phyloP scores from a whole-genome alignment of 345 rosid species.

The Bruguiera gymnorhiza region DNA sequence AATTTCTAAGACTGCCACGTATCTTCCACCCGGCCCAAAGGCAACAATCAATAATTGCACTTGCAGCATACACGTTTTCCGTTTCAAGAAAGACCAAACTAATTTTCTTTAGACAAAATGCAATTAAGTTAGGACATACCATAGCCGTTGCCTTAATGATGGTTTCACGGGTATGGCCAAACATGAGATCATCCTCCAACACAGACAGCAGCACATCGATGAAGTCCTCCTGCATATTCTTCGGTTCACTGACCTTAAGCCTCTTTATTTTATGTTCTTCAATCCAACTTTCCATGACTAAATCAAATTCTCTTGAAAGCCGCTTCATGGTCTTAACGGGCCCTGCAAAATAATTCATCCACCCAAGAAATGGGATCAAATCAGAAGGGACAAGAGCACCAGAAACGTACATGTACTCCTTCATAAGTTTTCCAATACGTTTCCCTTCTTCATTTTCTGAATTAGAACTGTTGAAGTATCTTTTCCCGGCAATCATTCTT shows the following conservation, averaged over 20 bases:
- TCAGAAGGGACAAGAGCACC: slow-evolving; percentile 29
- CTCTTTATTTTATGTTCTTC: slow-evolving; percentile 28
- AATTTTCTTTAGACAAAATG: neutral
- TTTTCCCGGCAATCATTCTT: slow-evolving; percentile 29
- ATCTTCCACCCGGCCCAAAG: neutral
- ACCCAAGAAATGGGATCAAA: slow-evolving; percentile 29
- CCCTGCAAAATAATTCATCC: slow-evolving; percentile 23
- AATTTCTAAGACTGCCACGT: too few species aligned
- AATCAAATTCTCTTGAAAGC: slow-evolving; percentile 24
- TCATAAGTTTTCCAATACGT: slow-evolving; percentile 24
- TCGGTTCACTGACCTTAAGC: neutral
- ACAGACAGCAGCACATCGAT: slow-evolving; percentile 24
- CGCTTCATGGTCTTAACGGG: slow-evolving; percentile 18
- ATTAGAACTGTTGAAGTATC: slow-evolving; percentile 2
- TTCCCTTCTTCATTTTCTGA: slow-evolving; percentile 20
- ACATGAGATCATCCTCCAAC: slow-evolving; percentile 13
- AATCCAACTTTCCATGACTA: slow-evolving; percentile 29
- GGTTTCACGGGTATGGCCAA: slow-evolving; percentile 15
- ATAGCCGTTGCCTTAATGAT: slow-evolving; percentile 23
- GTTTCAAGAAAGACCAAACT: neutral
- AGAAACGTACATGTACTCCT: slow-evolving; percentile 25
- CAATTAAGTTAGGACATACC: slow-evolving; percentile 10
- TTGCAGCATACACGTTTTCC: neutral
- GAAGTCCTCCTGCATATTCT: slow-evolving; percentile 9
- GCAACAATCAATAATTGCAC: neutral